Conservation (phyloP, 1,284 basidiomycete genomes). For the Stygiomarasmius scandens region DNA sequence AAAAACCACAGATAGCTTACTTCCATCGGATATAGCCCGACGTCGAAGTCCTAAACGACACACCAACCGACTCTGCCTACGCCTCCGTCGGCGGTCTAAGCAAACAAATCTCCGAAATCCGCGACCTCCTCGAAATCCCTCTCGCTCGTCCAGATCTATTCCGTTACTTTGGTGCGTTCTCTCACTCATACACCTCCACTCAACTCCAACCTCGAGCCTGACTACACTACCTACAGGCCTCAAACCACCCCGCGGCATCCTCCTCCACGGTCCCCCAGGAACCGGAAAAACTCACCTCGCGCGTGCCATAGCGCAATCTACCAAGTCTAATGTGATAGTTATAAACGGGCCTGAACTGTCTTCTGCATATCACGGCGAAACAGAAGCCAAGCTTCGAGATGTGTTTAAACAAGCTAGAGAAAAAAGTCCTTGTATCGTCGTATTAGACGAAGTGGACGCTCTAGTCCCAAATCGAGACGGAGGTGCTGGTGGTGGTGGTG, state of each 20-base stretch:
- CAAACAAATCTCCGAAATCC: slow-evolving; percentile 87
- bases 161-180: slow-evolving; percentile 74
- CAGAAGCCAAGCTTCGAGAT: slow-evolving; percentile 86
- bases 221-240: slow-evolving; percentile 52
- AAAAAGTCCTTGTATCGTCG: slow-evolving; percentile 88
- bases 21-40: slow-evolving; percentile 38
- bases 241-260: slow-evolving; percentile 87
- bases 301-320: slow-evolving; percentile 84
- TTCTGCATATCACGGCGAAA: slow-evolving; percentile 96
- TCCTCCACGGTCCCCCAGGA: slow-evolving; percentile 91
- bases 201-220: slow-evolving; percentile 19
- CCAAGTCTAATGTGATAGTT: slow-evolving; percentile 79
- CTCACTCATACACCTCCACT: slow-evolving; percentile 4
- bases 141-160: slow-evolving; percentile 90
- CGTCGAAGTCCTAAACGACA: slow-evolving; percentile 46
- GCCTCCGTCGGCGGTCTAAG: slow-evolving; percentile 86
- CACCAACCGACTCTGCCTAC: slow-evolving; percentile 51
- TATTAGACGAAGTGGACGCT: slow-evolving; percentile 97
- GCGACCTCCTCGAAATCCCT: slow-evolving; percentile 94
- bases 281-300: slow-evolving; percentile 95
- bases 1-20: background rate
- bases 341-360: slow-evolving; percentile 96
- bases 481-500: slow-evolving; percentile 78
- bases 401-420: slow-evolving; percentile 86
- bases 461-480: slow-evolving; percentile 91